A percentile compares a stretch with the other conserved stretches of the same genome.
Evolutionary conservation across 2,329 filamentous ascomycete genomes (phyloP).

Genomic region (Fusarium mexicanum): DNA sequence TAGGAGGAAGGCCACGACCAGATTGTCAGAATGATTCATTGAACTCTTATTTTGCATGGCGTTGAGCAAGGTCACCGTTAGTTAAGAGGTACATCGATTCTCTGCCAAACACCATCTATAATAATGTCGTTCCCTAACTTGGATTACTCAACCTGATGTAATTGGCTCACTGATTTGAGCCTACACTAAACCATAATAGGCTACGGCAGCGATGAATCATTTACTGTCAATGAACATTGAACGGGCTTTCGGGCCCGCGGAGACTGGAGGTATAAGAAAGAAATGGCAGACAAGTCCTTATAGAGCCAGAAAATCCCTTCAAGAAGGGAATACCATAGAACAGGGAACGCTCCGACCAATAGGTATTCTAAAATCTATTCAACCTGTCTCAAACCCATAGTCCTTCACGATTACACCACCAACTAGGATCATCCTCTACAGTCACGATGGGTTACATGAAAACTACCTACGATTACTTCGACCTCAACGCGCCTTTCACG

Average conservation of each 20-base stretch:
- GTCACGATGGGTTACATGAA: slow-evolving; percentile 24
- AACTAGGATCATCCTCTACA: neutral
- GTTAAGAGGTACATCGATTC: neutral
- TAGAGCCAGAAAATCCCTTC: neutral
- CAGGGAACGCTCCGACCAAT: neutral
- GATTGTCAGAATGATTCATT: neutral
- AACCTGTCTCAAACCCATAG: neutral
- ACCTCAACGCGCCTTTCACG: slow-evolving; percentile 10
- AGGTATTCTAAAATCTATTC: neutral
- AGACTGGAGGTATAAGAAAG: neutral
- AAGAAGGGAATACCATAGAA: neutral
- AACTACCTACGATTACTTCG: slow-evolving; percentile 13
- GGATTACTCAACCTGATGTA: neutral
- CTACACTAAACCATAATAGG: neutral
- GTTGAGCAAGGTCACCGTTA: neutral
- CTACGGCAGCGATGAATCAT: slow-evolving; percentile 14
- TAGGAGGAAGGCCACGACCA: neutral
- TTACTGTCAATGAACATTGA: neutral
- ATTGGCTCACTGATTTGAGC: neutral
- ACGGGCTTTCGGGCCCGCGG: neutral
- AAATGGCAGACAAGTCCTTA: neutral
- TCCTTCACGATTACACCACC: neutral
- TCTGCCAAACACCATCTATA: neutral
- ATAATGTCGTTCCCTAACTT: neutral
- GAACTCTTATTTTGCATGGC: neutral